Evolutionary conservation across 1,284 basidiomycete genomes (phyloP), one percentile per base, ranked within the genome.

Genomic region (Exobasidium rhododendri): DNA sequence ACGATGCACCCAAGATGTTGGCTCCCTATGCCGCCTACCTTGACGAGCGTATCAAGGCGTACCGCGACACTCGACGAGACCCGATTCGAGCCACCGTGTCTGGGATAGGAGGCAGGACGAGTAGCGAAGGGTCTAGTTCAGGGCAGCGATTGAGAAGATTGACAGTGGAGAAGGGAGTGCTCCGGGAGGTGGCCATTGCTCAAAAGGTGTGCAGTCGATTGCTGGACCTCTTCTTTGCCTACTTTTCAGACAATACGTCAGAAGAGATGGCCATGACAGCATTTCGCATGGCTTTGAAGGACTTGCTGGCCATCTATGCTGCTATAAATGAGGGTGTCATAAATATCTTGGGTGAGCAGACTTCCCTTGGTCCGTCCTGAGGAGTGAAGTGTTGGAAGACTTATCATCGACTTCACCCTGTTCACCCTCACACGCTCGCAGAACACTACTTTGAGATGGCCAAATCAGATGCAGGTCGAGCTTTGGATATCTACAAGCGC

Each of bases 371-470:
- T n/a, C n/a, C n/a, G n/a, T n/a, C n/a, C n/a, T n/a, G n/a, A n/a
- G n/a, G n/a, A n/a, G n/a, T n/a, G n/a, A n/a, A n/a, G n/a, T n/a
- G n/a, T n/a, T n/a, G n/a, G n/a, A n/a, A n/a, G n/a, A n/a, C n/a
- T n/a, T n/a, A n/a, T n/a, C n/a, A n/a, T n/a, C n/a, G n/a, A n/a
- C n/a, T n/a, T n/a, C n/a, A n/a, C n/a, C n/a, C n/a, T n/a, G n/a
- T n/a, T n/a, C n/a, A n/a, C 22, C 17, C 35, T 26, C 5, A 7
- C 10, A n/a, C 68, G 91, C n/a, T n/a, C n/a, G n/a, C n/a, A n/a
- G 96, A 97, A 78, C 90, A 96, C 82, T 99, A 97, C 82, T 97
- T 98, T 77, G 94, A 97, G 78, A 98, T 98, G 96, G 92, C 92
- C 2, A 89, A 91, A 69, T 82, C 88, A 24, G 94, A 98, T 79